These are phyloP conservation scores for Funneliformis geosporum DNA, from an alignment of 192 early-diverging fungal species.

Conservation along the genomic window DNA sequence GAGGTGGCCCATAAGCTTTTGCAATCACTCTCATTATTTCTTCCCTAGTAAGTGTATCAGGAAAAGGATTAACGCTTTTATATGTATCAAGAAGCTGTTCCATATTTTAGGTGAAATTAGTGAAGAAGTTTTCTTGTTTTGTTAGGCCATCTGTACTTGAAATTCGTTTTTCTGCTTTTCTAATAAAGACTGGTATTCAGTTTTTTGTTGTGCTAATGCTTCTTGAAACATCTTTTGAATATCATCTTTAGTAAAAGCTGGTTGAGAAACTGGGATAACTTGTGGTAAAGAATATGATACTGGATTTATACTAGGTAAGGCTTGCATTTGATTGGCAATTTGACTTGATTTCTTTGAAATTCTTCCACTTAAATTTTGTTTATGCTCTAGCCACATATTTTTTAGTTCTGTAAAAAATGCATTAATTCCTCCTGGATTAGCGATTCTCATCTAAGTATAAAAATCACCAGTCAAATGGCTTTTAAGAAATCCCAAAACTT, in stretches of 20 bases:
- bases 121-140: slow-evolving; percentile 23
- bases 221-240: slow-evolving; percentile 1
- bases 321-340: slow-evolving; percentile 5
- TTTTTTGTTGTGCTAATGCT: not conserved
- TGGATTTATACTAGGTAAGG: not conserved
- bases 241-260: slow-evolving; percentile 7
- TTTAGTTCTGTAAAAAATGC: slow-evolving; percentile 13
- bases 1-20: too few relatives aligned
- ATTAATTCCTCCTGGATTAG: not conserved
- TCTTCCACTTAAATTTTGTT: not conserved
- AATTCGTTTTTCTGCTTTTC: not conserved
- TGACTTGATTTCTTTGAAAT: not conserved
- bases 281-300: not conserved
- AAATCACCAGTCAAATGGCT: not conserved
- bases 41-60: too few relatives aligned
- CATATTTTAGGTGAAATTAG: not conserved
- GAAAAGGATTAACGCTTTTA: too few relatives aligned
- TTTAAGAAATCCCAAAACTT: slow-evolving; percentile 15
- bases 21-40: too few relatives aligned
- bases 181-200: not conserved
- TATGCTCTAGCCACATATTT: slow-evolving; percentile 5
- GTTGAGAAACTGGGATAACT: not conserved
- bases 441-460: slow-evolving; percentile 5
- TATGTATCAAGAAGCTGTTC: too few relatives aligned
- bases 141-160: not conserved